A percentile compares a stretch with the other conserved stretches of the same genome.
phyloP scores from a whole-genome alignment of 1,284 basidiomycete genomes.

The Moniliella sp. region DNA sequence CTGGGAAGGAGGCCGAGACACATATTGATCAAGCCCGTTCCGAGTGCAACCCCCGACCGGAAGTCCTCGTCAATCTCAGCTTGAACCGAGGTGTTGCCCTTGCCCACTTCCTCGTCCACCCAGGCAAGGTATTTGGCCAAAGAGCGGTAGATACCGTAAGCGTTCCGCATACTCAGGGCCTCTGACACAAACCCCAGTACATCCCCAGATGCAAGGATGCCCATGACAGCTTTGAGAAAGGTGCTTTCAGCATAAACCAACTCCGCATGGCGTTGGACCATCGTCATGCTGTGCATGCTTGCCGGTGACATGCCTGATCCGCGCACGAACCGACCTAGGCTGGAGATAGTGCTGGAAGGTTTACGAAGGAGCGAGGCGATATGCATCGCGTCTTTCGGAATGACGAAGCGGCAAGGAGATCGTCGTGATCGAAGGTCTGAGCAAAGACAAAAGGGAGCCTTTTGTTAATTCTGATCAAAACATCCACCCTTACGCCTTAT shows the following conservation, averaged over 20 bases:
- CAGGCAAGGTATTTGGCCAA: conserved; percentile 29
- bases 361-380: conserved; percentile 25
- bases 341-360: conserved; percentile 12
- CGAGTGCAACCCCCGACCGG: conserved; percentile 28
- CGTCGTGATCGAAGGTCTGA: conserved; percentile 25
- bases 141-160: conserved; percentile 30
- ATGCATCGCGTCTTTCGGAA: conserved; percentile 24
- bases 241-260: conserved; percentile 24
- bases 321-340: conserved; percentile 25
- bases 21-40: conserved; percentile 29
- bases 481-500: not conserved
- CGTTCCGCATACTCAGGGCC: conserved; percentile 30
- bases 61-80: conserved; percentile 24
- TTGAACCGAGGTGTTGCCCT: conserved; percentile 3
- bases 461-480: not conserved
- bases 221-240: conserved; percentile 27
- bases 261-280: conserved; percentile 28
- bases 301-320: conserved; percentile 21
- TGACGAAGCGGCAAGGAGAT: conserved; percentile 25
- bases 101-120: conserved; percentile 9
- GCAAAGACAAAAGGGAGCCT: not conserved
- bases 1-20: conserved; percentile 28
- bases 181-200: conserved; percentile 27
- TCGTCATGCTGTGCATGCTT: conserved; percentile 18
- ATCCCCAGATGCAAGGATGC: conserved; percentile 30